Conservation (phyloP, 352 stramenopile species). For the Pilasporangium apinafurcum region DNA sequence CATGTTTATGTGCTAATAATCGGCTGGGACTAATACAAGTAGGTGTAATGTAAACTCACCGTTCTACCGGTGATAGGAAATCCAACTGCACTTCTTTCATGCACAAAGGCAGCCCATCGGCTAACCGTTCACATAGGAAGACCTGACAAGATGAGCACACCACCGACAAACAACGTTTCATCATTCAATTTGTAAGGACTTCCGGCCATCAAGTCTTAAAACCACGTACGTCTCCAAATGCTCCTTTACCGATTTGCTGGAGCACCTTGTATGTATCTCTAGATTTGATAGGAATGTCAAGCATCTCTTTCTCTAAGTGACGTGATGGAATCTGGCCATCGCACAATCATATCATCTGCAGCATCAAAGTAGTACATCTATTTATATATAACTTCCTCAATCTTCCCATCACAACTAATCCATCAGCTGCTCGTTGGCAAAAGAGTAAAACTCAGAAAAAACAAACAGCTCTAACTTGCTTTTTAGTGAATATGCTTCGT, state of each 20-base stretch:
- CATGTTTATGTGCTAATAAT: too few relatives aligned
- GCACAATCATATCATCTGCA: too few relatives aligned
- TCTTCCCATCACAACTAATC: too few relatives aligned
- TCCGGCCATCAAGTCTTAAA: neutral
- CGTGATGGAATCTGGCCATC: neutral
- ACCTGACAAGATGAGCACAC: conserved; percentile 16
- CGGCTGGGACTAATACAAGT: neutral
- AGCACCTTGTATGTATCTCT: conserved; percentile 18
- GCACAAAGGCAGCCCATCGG: conserved; percentile 22
- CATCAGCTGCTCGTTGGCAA: too few relatives aligned
- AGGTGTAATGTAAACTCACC: conserved; percentile 12
- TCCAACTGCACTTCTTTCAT: conserved; percentile 55
- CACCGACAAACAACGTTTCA: neutral
- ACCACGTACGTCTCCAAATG: conserved; percentile 42
- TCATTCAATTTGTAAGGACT: too few relatives aligned
- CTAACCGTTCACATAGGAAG: conserved; percentile 28
- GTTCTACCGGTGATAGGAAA: conserved; percentile 28
- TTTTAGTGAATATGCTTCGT: too few relatives aligned
- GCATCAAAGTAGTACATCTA: too few relatives aligned
- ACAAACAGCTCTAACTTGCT: too few relatives aligned
- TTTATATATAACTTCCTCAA: too few relatives aligned
- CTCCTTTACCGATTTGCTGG: conserved; percentile 36
- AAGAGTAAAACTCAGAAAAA: too few relatives aligned
- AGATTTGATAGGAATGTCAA: conserved; percentile 10
- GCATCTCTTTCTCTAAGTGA: neutral